Base-by-base conservation (phyloP, 1,139 yeast species). In the Scheffersomyces insectosa region DNA sequence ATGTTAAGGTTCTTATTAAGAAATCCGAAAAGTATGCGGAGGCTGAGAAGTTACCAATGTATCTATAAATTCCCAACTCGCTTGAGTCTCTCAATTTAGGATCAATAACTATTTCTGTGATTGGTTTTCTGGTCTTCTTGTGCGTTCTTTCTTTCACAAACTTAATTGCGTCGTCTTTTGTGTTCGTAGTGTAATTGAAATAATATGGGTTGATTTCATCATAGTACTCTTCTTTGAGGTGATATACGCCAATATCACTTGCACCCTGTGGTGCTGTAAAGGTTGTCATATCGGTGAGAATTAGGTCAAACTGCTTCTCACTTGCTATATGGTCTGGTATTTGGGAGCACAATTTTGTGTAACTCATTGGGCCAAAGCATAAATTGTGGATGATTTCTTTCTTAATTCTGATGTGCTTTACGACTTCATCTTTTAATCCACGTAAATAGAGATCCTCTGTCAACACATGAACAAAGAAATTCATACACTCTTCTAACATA, bases 401-500 rank as follows among this genome's bases (percentile, higher is more conserved):
- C 43, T 69, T 72, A 34, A 89, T 77, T 44, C 84, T 72, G 9
- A 67, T 63, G 42, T 77, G 78, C 15, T 73, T 73, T 6, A 82
- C 71, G n/a, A 73, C 80, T 5, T 74, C 75, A 1, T 79, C 79
- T 1, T 75, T 65, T 3, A 72, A 57, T 4, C 83, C 80, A 31
- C 71, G 70, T 33, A 89, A 66, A 47, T 81, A 80, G 8, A 81
- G 65, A 41, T 88, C 81, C 54, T 90, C 96, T 2, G 88, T 79
- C 8, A 89, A 62, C 11, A 89, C 51, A 43, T 82, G 83, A 39
- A 90, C 85, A 53, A 91, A 70, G 44, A 85, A 81, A 42, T 83
- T 78, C 43, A 88, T 55, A 52, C 88, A 85, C 56, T 91, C 97
- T 56, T 91, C 97, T 8, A 89, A 76, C 73, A 91, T 84, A 37